Percentiles rank a stretch among this genome's conserved stretches.
phyloP scores from a whole-genome alignment of 345 rosid genomes.

The rapeseed (Brassica napus) region Da-Ae NC_063439.1:23926001-23926500 shows the following conservation, averaged over 20 bases:
- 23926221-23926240: constrained; percentile 18
- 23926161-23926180: constrained; percentile 48
- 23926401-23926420: constrained; percentile 19
- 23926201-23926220: constrained; percentile 11
- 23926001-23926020: constrained; percentile 44
- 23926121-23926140: constrained; percentile 46
- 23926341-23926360: constrained; percentile 16
- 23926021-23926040: constrained; percentile 50
- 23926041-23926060: constrained; percentile 44
- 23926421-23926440: constrained; percentile 9
- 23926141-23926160: constrained; percentile 40
- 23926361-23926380: constrained; percentile 1
- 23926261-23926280: constrained; percentile 12
- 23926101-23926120: constrained; percentile 58
- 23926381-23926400: constrained; percentile 11
- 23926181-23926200: constrained; percentile 30
- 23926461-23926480: constrained; percentile 13
- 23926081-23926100: constrained; percentile 50
- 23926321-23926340: constrained; percentile 7
- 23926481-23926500: not conserved
- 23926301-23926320: not conserved
- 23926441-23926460: constrained; percentile 16
- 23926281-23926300: constrained; percentile 18
- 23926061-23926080: constrained; percentile 45
- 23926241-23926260: constrained; percentile 1